A percentile compares a stretch with the other conserved stretches of the same genome.
Conservation (phyloP, 441 rosid genomes). For the Eruca vesicaria region DNA sequence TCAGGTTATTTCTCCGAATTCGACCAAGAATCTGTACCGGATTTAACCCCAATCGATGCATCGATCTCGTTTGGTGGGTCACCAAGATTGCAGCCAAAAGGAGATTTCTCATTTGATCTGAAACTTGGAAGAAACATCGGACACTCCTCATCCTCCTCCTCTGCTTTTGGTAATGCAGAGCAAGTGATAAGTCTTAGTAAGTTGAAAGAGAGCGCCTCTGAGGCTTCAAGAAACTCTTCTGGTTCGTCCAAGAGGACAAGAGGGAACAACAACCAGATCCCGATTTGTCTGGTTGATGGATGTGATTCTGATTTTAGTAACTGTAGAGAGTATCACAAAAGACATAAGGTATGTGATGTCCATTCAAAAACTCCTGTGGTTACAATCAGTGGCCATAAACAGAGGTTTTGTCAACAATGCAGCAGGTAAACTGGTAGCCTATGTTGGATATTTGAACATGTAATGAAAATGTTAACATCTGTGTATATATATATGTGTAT, state of each 20-base stretch:
- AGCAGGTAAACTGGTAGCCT: slow-evolving; percentile 54
- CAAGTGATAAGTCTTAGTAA: slow-evolving; percentile 34
- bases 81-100: slow-evolving; percentile 21
- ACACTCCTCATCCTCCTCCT: slow-evolving; percentile 32
- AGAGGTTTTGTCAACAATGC: slow-evolving; percentile 93
- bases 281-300: slow-evolving; percentile 72
- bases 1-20: slow-evolving; percentile 25
- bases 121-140: slow-evolving; percentile 66
- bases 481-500: neutral
- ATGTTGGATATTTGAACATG: neutral
- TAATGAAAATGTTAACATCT: neutral
- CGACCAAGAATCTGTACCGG: slow-evolving; percentile 38
- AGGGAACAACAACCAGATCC: slow-evolving; percentile 43
- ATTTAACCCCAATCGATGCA: slow-evolving; percentile 39
- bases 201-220: slow-evolving; percentile 47
- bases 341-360: slow-evolving; percentile 86
- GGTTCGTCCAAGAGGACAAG: slow-evolving; percentile 65
- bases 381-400: slow-evolving; percentile 60
- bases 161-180: slow-evolving; percentile 29
- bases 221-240: slow-evolving; percentile 39
- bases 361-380: slow-evolving; percentile 86
- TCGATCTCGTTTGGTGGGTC: slow-evolving; percentile 43
- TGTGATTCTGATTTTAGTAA: slow-evolving; percentile 69
- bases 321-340: slow-evolving; percentile 76
- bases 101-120: slow-evolving; percentile 70